Base-by-base conservation (phyloP, 2,329 filamentous ascomycete genomes). In the Aspergillus tamarii region DNA sequence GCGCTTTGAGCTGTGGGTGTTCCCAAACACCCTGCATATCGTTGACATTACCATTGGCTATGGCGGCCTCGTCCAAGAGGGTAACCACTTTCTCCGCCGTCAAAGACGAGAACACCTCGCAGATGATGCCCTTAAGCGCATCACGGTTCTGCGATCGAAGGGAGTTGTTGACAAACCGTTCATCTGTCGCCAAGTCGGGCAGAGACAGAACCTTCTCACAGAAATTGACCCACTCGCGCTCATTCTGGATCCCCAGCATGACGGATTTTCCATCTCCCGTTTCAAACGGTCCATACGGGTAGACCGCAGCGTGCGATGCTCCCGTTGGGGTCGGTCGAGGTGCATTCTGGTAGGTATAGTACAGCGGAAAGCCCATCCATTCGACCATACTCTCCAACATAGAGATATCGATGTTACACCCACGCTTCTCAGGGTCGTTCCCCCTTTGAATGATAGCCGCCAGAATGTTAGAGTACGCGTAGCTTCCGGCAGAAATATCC, bases 361-460 rank as follows among this genome's bases (percentile, higher is more conserved):
- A 85, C 67, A 86, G 71, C 0, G 84, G 85, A 55, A 86, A 87
- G 0, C 76, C 76, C 85, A 87, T 87, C 85, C 85, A 87, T 68
- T 87, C 85, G 0, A 82, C 78, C 84, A 87, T 85, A 55, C 81
- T 81, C 69, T 87, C 85, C 9, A 87, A 75, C 85, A 87, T 87
- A 1, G 83, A 85, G 19, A 87, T 82, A 50, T 87, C 85, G 23
- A 87, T 78, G 21, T 80, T 77, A 36, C 79, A 81, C 0, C 85
- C 85, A 34, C 74, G 73, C 0, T 83, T 83, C 0, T 36, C 56
- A 0, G 60, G 60, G 43, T 83, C 84, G 66, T 81, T 84, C 1
- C 72, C 75, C 0, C 85, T 80, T 66, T 84, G 81, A 23, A 85
- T 67, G 4, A 86, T 64, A 0, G 84, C 84, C 0, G 81, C 82